These are phyloP conservation scores for Xylariaceae sp. DNA, from an alignment of 2,329 filamentous ascomycete species.

Conservation along the genomic window DNA sequence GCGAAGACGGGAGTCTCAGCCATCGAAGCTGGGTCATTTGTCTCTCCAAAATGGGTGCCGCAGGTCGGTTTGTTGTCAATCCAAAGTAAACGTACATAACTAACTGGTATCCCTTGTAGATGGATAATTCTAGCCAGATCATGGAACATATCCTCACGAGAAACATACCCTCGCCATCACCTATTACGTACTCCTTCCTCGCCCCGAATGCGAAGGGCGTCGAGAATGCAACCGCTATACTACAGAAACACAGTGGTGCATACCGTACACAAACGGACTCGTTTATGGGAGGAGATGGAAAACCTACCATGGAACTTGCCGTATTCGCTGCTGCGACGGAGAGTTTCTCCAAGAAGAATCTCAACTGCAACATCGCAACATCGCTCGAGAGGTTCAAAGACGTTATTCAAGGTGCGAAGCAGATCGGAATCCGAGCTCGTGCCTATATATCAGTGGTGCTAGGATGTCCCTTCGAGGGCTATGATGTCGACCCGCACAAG, in stretches of 20 bases:
- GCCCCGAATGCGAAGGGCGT: constrained; percentile 79
- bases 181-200: constrained; percentile 80
- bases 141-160: constrained; percentile 70
- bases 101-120: constrained; percentile 54
- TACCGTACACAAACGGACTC: constrained; percentile 60
- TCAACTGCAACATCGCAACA: constrained; percentile 79
- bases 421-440: constrained; percentile 70
- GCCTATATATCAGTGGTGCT: constrained; percentile 84
- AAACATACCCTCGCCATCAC: constrained; percentile 58
- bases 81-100: background rate
- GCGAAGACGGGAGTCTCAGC: constrained; percentile 62
- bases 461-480: constrained; percentile 78
- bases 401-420: constrained; percentile 73
- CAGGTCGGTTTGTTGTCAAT: constrained; percentile 56
- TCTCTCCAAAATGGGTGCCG: constrained; percentile 71
- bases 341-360: constrained; percentile 79
- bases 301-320: constrained; percentile 70
- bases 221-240: constrained; percentile 63
- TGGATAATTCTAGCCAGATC: constrained; percentile 80
- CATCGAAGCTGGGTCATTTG: constrained; percentile 72
- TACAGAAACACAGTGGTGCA: constrained; percentile 58
- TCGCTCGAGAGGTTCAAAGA: constrained; percentile 74
- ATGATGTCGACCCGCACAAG: constrained; percentile 66
- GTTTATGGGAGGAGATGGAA: constrained; percentile 46
- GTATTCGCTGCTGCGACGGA: constrained; percentile 86